Conservation (phyloP, 1,284 basidiomycete species). For the Rhodotorula sp. region DNA sequence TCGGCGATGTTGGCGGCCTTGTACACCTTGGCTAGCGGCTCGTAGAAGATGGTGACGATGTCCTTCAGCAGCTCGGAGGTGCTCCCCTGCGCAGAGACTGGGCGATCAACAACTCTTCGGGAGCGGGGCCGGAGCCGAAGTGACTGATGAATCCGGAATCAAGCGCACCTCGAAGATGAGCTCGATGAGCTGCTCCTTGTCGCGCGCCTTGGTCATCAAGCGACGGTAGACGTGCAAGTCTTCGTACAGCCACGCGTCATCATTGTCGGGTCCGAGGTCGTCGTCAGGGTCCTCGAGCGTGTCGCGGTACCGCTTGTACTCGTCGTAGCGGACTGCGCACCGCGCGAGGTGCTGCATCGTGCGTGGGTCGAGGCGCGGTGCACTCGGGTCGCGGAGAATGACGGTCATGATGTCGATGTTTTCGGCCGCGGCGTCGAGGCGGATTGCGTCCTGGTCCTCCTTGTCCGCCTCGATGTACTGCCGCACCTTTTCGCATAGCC, state of each 20-base stretch:
- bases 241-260: conserved; percentile 93
- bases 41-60: conserved; percentile 98
- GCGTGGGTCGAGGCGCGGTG: conserved; percentile 71
- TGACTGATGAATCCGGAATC: neutral
- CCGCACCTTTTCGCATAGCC: conserved; percentile 83
- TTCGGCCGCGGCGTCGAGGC: conserved; percentile 73
- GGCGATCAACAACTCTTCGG: neutral
- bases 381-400: conserved; percentile 71
- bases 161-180: conserved; percentile 84
- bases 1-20: conserved; percentile 96
- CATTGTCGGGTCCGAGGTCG: conserved; percentile 79
- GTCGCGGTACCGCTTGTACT: conserved; percentile 67
- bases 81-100: conserved; percentile 63
- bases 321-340: conserved; percentile 71
- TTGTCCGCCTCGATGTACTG: conserved; percentile 81
- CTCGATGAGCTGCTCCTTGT: conserved; percentile 89
- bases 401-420: conserved; percentile 76
- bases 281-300: conserved; percentile 78
- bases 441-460: conserved; percentile 81
- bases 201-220: conserved; percentile 75
- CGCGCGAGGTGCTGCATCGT: conserved; percentile 70
- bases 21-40: conserved; percentile 97
- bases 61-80: conserved; percentile 96
- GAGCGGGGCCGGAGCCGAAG: neutral
- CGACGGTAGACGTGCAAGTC: conserved; percentile 78